phyloP scores from a whole-genome alignment of 176 grass and related monocot genomes.

The Zea luxurians region DNA sequence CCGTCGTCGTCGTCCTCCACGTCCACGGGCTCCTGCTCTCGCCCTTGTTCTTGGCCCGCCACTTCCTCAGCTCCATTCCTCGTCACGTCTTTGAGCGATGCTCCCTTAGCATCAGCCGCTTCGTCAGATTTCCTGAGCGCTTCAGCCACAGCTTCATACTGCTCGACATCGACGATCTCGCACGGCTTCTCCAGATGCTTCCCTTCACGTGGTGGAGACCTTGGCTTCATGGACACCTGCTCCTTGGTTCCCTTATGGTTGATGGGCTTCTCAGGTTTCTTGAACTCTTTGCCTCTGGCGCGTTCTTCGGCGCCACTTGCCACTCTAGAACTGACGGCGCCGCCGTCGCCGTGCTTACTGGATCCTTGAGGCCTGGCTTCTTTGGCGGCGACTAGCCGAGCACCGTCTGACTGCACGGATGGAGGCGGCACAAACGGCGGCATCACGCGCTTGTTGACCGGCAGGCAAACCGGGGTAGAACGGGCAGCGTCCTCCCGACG shows the following conservation, averaged over 20 bases:
- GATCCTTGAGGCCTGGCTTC: conserved; percentile 16
- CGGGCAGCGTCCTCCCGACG: not conserved
- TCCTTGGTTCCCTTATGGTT: not conserved
- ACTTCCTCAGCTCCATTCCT: conserved; percentile 7
- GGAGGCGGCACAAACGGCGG: conserved; percentile 29
- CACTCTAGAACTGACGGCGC: not conserved
- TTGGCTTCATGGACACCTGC: conserved; percentile 9
- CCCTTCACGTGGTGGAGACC: not conserved
- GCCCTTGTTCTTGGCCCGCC: not conserved
- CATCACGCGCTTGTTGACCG: conserved; percentile 32
- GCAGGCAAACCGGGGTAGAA: conserved; percentile 21
- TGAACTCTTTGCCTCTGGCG: not conserved
- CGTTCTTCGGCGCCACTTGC: not conserved
- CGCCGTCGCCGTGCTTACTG: not conserved
- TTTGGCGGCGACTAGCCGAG: not conserved
- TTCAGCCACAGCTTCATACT: conserved; percentile 15
- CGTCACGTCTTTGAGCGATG: not conserved
- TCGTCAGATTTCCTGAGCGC: not conserved
- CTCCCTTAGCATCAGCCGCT: not conserved
- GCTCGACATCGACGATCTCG: not conserved
- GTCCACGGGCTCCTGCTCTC: not conserved
- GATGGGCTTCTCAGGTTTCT: not conserved
- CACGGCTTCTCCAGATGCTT: conserved; percentile 13
- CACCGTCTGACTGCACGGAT: not conserved
- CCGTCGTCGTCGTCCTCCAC: conserved; percentile 71